A percentile compares a stretch with the other conserved stretches of the same genome.
Conservation (phyloP, 306 rosid genomes). For the Echinosophora koreensis region DNA sequence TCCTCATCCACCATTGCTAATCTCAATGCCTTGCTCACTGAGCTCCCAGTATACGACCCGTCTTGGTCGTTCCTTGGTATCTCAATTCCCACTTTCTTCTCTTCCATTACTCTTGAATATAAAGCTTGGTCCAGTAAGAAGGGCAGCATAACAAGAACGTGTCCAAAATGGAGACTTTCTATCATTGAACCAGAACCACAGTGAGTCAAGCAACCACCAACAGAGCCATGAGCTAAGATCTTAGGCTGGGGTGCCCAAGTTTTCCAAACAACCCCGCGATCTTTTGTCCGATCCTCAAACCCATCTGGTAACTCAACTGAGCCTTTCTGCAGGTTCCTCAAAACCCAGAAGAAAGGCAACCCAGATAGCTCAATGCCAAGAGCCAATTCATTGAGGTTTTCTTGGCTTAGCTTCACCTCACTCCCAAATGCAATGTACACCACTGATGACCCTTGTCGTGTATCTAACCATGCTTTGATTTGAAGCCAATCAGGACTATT, state of each 20-base stretch:
- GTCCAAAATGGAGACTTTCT: slow-evolving; percentile 57
- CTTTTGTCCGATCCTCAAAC: slow-evolving; percentile 58
- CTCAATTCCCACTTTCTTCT: slow-evolving; percentile 54
- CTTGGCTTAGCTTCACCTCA: slow-evolving; percentile 63
- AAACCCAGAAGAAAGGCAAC: slow-evolving; percentile 70
- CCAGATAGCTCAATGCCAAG: slow-evolving; percentile 60
- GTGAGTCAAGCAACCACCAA: slow-evolving; percentile 66
- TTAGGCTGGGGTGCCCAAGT: slow-evolving; percentile 67
- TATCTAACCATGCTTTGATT: slow-evolving; percentile 50
- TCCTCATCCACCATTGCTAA: slow-evolving; percentile 50
- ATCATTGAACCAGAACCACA: slow-evolving; percentile 65
- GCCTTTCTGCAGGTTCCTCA: slow-evolving; percentile 43
- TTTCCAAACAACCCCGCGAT: slow-evolving; percentile 56
- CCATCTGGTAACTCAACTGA: slow-evolving; percentile 57
- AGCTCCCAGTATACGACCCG: slow-evolving; percentile 45
- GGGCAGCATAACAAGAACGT: slow-evolving; percentile 55
- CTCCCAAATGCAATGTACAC: slow-evolving; percentile 72
- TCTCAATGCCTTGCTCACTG: slow-evolving; percentile 51
- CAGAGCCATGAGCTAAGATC: slow-evolving; percentile 60
- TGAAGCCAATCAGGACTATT: slow-evolving; percentile 49
- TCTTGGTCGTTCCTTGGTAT: slow-evolving; percentile 49
- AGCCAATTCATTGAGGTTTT: slow-evolving; percentile 47
- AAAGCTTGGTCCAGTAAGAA: slow-evolving; percentile 52
- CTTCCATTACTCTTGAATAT: slow-evolving; percentile 56
- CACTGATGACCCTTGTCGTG: slow-evolving; percentile 48